Conservation (phyloP, 225 moss, liverwort and hornwort genomes). For the Pleurozium schreberi region DNA sequence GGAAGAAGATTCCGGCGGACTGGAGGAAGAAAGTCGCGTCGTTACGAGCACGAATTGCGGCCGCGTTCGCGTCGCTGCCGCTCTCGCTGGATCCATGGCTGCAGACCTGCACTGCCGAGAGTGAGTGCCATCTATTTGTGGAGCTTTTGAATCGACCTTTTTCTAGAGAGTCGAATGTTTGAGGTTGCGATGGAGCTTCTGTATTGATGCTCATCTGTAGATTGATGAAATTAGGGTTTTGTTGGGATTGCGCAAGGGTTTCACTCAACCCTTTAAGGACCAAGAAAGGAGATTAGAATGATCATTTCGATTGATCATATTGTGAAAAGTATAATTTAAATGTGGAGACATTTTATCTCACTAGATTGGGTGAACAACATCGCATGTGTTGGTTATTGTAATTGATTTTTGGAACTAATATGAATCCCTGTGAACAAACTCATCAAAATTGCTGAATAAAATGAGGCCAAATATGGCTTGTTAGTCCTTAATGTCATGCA, state of each 20-base stretch:
- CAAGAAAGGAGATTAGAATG: background rate
- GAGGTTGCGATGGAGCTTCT: background rate
- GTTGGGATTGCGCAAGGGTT: background rate
- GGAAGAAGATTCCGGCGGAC: constrained; percentile 69
- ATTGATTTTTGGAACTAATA: background rate
- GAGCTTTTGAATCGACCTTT: background rate
- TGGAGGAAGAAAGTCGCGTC: constrained; percentile 90
- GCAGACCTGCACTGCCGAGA: constrained; percentile 44
- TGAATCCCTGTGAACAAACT: background rate
- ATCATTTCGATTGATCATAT: background rate
- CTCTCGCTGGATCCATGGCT: constrained; percentile 51
- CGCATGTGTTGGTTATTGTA: background rate
- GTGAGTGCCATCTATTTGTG: constrained; percentile 14
- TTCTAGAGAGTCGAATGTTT: background rate
- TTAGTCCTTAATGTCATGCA: background rate
- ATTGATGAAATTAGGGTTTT: constrained; percentile 2
- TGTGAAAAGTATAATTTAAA: background rate
- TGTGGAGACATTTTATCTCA: background rate
- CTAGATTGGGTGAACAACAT: background rate
- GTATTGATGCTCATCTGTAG: background rate
- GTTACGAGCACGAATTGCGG: constrained; percentile 44
- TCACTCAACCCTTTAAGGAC: background rate
- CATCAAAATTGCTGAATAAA: background rate
- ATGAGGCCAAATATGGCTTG: background rate
- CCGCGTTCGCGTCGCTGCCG: constrained; percentile 53